A percentile compares a stretch with the other conserved stretches of the same genome.
These are phyloP conservation scores for Oldenlandia corymbosa DNA, from an alignment of 257 asterid genomes.

Conservation along the genomic window DNA sequence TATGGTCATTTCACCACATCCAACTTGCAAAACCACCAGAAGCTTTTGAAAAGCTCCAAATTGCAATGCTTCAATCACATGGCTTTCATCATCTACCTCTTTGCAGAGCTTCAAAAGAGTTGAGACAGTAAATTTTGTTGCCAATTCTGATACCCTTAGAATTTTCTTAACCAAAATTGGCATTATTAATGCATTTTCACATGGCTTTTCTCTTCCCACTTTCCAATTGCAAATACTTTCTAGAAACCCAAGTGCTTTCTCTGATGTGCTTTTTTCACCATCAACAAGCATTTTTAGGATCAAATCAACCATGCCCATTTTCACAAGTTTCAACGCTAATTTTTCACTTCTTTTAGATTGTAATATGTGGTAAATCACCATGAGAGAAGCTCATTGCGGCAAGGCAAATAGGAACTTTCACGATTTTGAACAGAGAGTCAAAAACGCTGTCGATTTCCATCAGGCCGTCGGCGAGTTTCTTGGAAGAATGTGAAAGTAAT, in stretches of 20 bases:
- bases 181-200: constrained; percentile 40
- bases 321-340: constrained; percentile 25
- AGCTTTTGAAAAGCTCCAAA: constrained; percentile 78
- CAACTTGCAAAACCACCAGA: constrained; percentile 69
- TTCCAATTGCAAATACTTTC: constrained; percentile 36
- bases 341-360: constrained; percentile 1
- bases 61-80: constrained; percentile 52
- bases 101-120: constrained; percentile 53
- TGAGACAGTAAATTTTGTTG: constrained; percentile 48
- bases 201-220: constrained; percentile 44
- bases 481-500: constrained; percentile 22
- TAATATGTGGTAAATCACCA: constrained; percentile 43
- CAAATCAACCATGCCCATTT: constrained; percentile 46
- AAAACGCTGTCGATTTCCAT: constrained; percentile 34
- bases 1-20: constrained; percentile 48
- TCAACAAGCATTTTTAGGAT: constrained; percentile 66
- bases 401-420: constrained; percentile 61
- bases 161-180: constrained; percentile 71
- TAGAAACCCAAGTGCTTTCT: constrained; percentile 51
- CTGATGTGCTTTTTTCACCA: constrained; percentile 43
- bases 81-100: constrained; percentile 29
- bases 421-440: constrained; percentile 36
- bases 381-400: constrained; percentile 49
- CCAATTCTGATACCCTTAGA: constrained; percentile 54
- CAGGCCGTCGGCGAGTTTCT: constrained; percentile 23